phyloP scores from a whole-genome alignment of 2,329 filamentous ascomycete genomes.

The Paecilomyces dactylethromorphus region DNA sequence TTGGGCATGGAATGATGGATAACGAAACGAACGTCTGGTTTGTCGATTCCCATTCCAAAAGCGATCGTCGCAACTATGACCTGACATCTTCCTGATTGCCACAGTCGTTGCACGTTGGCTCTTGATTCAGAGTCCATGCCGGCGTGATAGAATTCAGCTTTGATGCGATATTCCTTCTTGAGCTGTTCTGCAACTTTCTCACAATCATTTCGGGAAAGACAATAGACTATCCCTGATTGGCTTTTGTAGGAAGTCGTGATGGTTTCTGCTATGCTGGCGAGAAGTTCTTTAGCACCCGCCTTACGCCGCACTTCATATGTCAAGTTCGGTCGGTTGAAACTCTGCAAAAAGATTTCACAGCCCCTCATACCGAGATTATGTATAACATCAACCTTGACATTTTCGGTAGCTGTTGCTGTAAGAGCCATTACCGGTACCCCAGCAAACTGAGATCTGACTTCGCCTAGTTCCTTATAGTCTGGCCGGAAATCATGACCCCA shows the following conservation, averaged over 20 bases:
- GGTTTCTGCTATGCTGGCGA: conserved; percentile 47
- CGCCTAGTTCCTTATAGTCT: conserved; percentile 83
- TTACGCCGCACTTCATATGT: conserved; percentile 76
- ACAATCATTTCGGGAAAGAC: conserved; percentile 74
- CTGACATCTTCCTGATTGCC: conserved; percentile 74
- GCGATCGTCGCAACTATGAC: conserved; percentile 97
- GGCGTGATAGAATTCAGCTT: conserved; percentile 81
- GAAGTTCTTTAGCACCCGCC: conserved; percentile 46
- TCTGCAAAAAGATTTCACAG: conserved; percentile 78
- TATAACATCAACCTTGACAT: conserved; percentile 86
- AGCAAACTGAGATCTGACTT: conserved; percentile 64
- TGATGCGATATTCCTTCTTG: conserved; percentile 54
- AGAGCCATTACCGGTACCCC: conserved; percentile 87
- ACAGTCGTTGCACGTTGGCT: conserved; percentile 64
- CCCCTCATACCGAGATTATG: conserved; percentile 78
- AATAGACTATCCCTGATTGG: conserved; percentile 88
- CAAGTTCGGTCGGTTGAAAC: conserved; percentile 94
- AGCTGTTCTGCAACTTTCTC: conserved; percentile 73
- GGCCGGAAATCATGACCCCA: conserved; percentile 98
- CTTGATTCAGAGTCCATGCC: conserved; percentile 64
- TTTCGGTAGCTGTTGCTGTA: conserved; percentile 89
- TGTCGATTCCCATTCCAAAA: conserved; percentile 99
- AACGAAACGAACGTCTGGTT: conserved; percentile 91
- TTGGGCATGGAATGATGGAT: conserved; percentile 91
- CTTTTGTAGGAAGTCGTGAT: conserved; percentile 65